phyloP scores from a whole-genome alignment of 1,139 yeast genomes.

The Protomyces macrosporus region DNA sequence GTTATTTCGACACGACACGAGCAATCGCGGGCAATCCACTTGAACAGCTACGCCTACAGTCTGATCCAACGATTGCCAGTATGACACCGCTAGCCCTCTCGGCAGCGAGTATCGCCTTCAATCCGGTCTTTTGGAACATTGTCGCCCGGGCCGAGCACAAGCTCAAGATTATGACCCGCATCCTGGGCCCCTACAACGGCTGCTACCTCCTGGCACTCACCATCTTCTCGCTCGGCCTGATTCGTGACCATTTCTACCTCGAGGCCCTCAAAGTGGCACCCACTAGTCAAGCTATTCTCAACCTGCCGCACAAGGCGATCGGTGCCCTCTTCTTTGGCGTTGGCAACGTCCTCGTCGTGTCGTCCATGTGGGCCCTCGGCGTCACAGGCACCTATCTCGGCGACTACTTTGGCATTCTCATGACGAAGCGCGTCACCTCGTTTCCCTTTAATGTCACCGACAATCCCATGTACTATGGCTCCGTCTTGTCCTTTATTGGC shows the following conservation, averaged over 20 bases:
- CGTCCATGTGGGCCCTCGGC: slow-evolving; percentile 92
- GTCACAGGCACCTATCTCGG: slow-evolving; percentile 95
- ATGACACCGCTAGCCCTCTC: slow-evolving; percentile 12
- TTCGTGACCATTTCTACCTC: slow-evolving; percentile 73
- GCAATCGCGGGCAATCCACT: no score
- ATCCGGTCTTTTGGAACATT: slow-evolving; percentile 92
- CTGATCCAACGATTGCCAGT: no score
- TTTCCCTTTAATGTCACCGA: slow-evolving; percentile 88
- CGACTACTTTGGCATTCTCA: slow-evolving; percentile 92
- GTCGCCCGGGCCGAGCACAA: slow-evolving; percentile 83
- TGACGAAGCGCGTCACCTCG: slow-evolving; percentile 83
- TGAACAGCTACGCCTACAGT: no score
- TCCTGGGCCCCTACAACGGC: slow-evolving; percentile 60
- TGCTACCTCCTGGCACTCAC: slow-evolving; percentile 78
- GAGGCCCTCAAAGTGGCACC: slow-evolving; percentile 43
- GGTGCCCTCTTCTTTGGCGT: slow-evolving; percentile 50
- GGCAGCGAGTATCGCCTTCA: slow-evolving; percentile 66
- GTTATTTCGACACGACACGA: no score
- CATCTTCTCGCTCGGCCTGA: slow-evolving; percentile 76
- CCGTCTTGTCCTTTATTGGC: slow-evolving; percentile 81
- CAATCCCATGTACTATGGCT: slow-evolving; percentile 96
- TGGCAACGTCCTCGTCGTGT: slow-evolving; percentile 74
- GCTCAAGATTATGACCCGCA: slow-evolving; percentile 68
- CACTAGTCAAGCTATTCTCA: slow-evolving; percentile 50
- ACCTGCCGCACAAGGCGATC: slow-evolving; percentile 41